Base-by-base conservation (phyloP, 768 basidiomycete species). In the Pulveroboletus ravenelii region DNA sequence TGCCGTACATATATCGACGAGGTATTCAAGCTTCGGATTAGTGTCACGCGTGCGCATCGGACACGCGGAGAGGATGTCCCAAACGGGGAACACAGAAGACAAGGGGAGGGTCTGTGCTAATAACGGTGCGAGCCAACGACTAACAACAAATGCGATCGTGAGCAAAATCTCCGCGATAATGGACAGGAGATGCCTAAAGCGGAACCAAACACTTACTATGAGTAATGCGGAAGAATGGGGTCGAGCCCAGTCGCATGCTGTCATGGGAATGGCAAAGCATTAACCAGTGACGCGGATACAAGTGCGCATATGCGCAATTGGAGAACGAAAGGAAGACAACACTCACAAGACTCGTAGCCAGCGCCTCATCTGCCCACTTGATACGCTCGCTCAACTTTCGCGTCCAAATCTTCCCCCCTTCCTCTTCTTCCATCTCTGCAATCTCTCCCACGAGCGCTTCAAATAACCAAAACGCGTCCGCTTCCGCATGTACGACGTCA, bases 391-490 rank as follows among this genome's bases (percentile, higher is more conserved):
- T 78, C 35, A 91, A 70, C 51, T 73, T 79, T 45, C 69, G 74
- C 70, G 81, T 81, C 87, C 85, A 89, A 23, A 74, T 38, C 42
- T 70, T 76, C 7, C 78, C 79, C 14, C 78, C 78, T 27, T 83
- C 82, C 50, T 83, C 81, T 45, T 85, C 84, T 52, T 84, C 83
- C n/a, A 91, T 63, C 45, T 87, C 88, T 1, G 79, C 72, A 43
- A 90, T 79, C 59, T 90, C 88, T 25, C 82, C 80, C 0, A 89
- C 70, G 57, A 90, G 73, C 0, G 81, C 77, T 63, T 89, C 87
- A 48, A 90, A 85, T 5, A 89, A 59, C 89, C 88, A 91, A 63
- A 91, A 91, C 0, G 84, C 77, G 59, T 91, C 89, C 2, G 89
- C 88, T 64, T 91, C 89, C 5, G 76, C 77, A 62, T 89, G 86